Evolutionary conservation across 108 stramenopile species (phyloP), one percentile per base, ranked within the genome.

Genomic region (Skeletonema menzelii): DNA sequence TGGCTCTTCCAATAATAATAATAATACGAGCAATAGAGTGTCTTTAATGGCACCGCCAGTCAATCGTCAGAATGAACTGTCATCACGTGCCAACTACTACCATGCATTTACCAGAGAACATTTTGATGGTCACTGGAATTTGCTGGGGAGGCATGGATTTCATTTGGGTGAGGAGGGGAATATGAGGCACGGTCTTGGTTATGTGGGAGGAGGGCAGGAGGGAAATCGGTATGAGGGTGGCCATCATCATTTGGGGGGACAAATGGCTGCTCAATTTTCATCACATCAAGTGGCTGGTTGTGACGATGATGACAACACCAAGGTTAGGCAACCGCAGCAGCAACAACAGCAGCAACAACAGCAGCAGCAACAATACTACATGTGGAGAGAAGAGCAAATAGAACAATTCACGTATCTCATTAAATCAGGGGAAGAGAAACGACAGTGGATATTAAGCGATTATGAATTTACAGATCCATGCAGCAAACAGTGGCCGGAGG

Each of bases 381-480:
- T 82, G 34, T 90, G 90, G 88, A 66, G 70, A 27, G 85, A 89
- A 76, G 76, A 73, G 42, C 82, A 92, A 55, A 65, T 95, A 6
- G 65, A 76, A 5, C 63, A 90, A 63, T 95, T 86, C 77, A 59
- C 90, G 12, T 84, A 90, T 64, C 88, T 85, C 28, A 73, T 95
- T 19, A 83, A 82, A 61, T 82, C 83, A 19, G 94, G 91, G 32
- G 90, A 92, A 56, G 84, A 95, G 46, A 87, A 88, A 59, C 73
- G 94, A 17, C 71, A 77, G 35, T 95, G 87, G 86, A 66, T 95
- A 35, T 49, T 95, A 44, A 72, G 82, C 17, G 94, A 95, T 63
- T 92, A 92, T 84, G 81, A 85, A 66, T 95, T 92, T 76, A 64
- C 82, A 20, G 94, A 95, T 82, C 88, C 90, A 7, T 89, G 70